Base-by-base conservation (phyloP, 805 yeast genomes). In the Monosporozyma servazzii region DNA sequence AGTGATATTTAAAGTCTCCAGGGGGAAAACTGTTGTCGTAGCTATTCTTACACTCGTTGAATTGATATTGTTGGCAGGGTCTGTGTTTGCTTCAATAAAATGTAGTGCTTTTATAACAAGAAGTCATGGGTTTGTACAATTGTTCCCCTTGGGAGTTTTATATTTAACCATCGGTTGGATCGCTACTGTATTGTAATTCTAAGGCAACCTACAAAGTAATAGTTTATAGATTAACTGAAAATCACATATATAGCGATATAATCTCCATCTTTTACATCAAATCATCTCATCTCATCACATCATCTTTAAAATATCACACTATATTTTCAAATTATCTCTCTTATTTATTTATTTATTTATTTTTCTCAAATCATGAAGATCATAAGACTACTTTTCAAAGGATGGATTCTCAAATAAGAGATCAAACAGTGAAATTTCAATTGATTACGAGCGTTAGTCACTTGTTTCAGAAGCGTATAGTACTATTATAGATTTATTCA, bases 111-210 rank as follows among this genome's bases (percentile, higher is more conserved):
- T 55, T n/a, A 66, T 63, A 2, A 58, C 67, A 7, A 58, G 56
- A 9, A 52, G 63, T 47, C 51, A 49, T 44, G 58, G 57, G 3
- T 44, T 56, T 25, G 54, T 64, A 3, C 64, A 63, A 43, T 57
- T 53, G 7, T 66, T 56, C 48, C 70, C 70, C 2, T 47, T 64
- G 30, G 60, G 57, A 1, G 48, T 65, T 15, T 59, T 66, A 46
- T 51, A 64, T 23, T 48, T 61, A 17, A 59, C 58, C 1, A 47
- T 66, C 11, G 63, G 61, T 3, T 66, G 68, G 69, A 43, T 27
- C 15, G 45, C 31, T 42, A 31, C 48, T 9, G 41, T 45, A 23
- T 23, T 45, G 10, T 23, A 17, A 21, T 30, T n/a, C n/a, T n/a
- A n/a, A 30, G 7, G 13, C 15, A 3, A 7, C 3, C 3, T 3